Conservation (phyloP, 108 stramenopile species). For the Cyclotella atomus region DNA sequence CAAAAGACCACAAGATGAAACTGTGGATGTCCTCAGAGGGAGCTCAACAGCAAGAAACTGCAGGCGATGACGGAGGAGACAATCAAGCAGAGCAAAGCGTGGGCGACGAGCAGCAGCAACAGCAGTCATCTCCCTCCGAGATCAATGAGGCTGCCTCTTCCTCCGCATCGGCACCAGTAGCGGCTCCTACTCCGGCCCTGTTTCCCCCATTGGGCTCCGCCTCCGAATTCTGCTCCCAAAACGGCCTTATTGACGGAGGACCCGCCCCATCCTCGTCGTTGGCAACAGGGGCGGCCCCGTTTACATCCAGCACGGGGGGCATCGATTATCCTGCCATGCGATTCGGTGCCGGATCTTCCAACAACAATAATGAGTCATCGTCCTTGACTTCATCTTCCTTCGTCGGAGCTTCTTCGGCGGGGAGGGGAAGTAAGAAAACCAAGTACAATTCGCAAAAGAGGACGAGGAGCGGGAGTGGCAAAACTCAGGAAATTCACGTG, state of each 20-base stretch:
- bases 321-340: background rate
- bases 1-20: background rate
- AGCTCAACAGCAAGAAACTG: background rate
- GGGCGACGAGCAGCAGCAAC: too few relatives aligned
- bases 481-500: background rate
- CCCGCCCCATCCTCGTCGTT: background rate
- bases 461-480: background rate
- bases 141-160: background rate
- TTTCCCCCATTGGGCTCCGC: conserved; percentile 15
- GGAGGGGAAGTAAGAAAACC: background rate
- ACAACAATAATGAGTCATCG: background rate
- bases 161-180: background rate
- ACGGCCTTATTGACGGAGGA: background rate
- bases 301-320: background rate
- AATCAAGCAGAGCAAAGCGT: background rate
- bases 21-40: background rate
- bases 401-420: background rate
- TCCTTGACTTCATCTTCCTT: too few relatives aligned
- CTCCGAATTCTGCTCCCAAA: conserved; percentile 2
- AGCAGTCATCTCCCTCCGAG: too few relatives aligned
- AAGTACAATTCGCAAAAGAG: conserved; percentile 7
- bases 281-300: background rate
- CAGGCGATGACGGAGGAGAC: background rate
- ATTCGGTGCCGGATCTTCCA: background rate
- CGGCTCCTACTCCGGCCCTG: background rate